Percentiles rank a stretch among this genome's conserved stretches.
phyloP scores from a whole-genome alignment of 2,329 filamentous ascomycete genomes.

The Aspergillus sp. region DNA sequence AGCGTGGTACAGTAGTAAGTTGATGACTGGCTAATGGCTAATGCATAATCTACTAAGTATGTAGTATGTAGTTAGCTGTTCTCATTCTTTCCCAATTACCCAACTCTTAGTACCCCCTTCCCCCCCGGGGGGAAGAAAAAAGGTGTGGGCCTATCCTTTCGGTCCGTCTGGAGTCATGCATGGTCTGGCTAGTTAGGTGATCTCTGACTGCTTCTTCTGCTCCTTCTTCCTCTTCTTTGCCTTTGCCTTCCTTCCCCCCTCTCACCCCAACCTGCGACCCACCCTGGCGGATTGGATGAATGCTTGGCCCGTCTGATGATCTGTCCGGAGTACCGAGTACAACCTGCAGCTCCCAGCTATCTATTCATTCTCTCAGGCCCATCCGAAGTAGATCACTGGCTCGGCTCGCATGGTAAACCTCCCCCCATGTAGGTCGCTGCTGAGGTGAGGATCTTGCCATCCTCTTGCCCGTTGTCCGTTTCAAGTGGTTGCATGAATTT shows the following conservation, averaged over 20 bases:
- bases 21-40: too few species aligned
- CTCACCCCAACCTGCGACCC: not conserved
- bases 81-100: too few species aligned
- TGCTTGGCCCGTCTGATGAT: constrained; percentile 2
- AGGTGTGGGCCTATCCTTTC: not conserved
- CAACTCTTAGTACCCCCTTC: not conserved
- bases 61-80: too few species aligned
- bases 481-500: not conserved
- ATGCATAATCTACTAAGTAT: too few species aligned
- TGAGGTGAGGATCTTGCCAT: not conserved
- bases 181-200: not conserved
- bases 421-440: not conserved
- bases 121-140: not conserved
- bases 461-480: not conserved
- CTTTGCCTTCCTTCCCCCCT: too few species aligned
- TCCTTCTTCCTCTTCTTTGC: too few species aligned
- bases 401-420: not conserved
- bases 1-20: not conserved
- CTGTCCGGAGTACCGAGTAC: not conserved
- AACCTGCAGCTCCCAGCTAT: not conserved
- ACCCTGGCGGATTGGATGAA: not conserved
- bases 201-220: too few species aligned
- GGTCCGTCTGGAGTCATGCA: not conserved
- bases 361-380: not conserved
- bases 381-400: not conserved